Conservation (phyloP, 441 rosid genomes). For the Aleurites moluccanus region DNA sequence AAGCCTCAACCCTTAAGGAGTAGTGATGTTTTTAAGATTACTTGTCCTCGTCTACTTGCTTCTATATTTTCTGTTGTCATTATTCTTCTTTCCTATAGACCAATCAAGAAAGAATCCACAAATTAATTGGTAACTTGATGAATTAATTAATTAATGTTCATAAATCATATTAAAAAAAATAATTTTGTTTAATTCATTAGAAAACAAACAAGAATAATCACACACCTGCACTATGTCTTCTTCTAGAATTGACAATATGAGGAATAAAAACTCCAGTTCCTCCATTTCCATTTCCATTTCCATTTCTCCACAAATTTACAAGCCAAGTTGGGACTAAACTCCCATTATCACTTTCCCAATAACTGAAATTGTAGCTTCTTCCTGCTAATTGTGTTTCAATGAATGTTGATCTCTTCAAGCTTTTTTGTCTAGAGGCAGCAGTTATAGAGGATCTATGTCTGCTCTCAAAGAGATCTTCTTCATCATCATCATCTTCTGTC, state of each 20-base stretch:
- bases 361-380: slow-evolving; percentile 21
- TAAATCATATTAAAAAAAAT: too few species aligned
- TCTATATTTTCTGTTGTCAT: not conserved
- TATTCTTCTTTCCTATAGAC: not conserved
- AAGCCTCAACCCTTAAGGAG: not conserved
- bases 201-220: not conserved
- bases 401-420: slow-evolving; percentile 13
- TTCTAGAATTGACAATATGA: slow-evolving; percentile 33
- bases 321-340: slow-evolving; percentile 35
- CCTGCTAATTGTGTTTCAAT: slow-evolving; percentile 31
- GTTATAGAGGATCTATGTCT: not conserved
- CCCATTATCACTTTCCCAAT: slow-evolving; percentile 24
- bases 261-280: slow-evolving; percentile 69
- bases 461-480: slow-evolving; percentile 27
- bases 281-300: slow-evolving; percentile 36
- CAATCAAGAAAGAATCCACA: not conserved
- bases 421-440: not conserved
- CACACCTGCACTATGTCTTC: slow-evolving; percentile 33
- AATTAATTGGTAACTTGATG: not conserved
- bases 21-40: not conserved
- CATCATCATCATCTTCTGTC: slow-evolving; percentile 41
- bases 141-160: too few species aligned
- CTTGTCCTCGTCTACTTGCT: not conserved
- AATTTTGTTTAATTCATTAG: too few species aligned
- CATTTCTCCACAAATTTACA: slow-evolving; percentile 38